A percentile compares a stretch with the other conserved stretches of the same genome.
phyloP scores from a whole-genome alignment of 2,329 filamentous ascomycete species.

The Neonectria faginata region DNA sequence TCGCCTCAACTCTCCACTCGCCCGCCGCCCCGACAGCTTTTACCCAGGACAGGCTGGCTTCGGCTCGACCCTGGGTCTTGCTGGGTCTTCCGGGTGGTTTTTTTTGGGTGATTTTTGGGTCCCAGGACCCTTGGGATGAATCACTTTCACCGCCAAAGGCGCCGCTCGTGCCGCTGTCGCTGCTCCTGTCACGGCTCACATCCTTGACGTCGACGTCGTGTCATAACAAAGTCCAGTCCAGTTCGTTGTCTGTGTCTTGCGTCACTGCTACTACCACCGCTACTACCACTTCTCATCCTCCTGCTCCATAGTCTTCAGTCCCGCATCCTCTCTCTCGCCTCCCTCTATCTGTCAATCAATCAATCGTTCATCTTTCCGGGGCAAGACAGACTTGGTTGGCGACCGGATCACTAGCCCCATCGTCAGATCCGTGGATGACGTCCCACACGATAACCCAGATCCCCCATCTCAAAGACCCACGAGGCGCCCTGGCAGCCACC shows the following conservation, averaged over 20 bases:
- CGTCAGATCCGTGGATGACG: slow-evolving; percentile 46
- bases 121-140: slow-evolving; percentile 34
- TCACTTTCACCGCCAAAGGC: slow-evolving; percentile 47
- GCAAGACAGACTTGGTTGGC: slow-evolving; percentile 19
- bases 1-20: slow-evolving; percentile 19
- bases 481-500: slow-evolving; percentile 34
- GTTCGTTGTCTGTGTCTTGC: background rate
- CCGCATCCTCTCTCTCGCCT: background rate
- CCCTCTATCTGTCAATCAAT: background rate
- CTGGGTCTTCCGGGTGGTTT: background rate
- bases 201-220: slow-evolving; percentile 35
- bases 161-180: slow-evolving; percentile 26
- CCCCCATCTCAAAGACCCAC: slow-evolving; percentile 41
- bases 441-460: slow-evolving; percentile 42
- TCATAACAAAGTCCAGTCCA: slow-evolving; percentile 38
- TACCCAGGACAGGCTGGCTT: slow-evolving; percentile 22
- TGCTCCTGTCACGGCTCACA: slow-evolving; percentile 13
- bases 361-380: background rate
- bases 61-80: slow-evolving; percentile 19
- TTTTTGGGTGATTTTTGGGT: background rate
- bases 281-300: too few relatives aligned
- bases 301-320: slow-evolving; percentile 3
- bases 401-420: slow-evolving; percentile 27
- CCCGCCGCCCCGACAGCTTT: slow-evolving; percentile 22
- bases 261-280: background rate